Base-by-base conservation (phyloP, 176 grass and related monocot species). In the Musa troglodytarum region DNA sequence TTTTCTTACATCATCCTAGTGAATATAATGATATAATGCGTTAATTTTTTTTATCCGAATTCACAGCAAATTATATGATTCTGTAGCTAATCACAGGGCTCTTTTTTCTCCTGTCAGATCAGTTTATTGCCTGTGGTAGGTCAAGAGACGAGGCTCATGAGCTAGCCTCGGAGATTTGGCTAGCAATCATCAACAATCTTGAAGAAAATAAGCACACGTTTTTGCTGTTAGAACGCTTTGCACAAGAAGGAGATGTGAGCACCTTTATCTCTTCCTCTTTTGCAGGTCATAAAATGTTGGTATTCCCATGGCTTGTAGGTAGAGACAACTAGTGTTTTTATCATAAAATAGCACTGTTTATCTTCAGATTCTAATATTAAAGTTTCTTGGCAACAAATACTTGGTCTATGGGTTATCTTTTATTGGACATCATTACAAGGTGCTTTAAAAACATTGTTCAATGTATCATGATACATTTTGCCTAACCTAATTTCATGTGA, bases 161-260 rank as follows among this genome's bases (percentile, higher is more conserved):
- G 74, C 85, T 99, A 81, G 88, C 90, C 77, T 91, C 90, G 1
- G 85, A 87, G 56, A 89, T 99, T 81, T 99, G 95, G 95, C 61
- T 94, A 72, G 75, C 88, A 23, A 90, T 99, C 22, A 91, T 99
- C 54, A 89, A 99, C 72, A 87, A 90, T 86, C 89, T 94, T 81
- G 90, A 99, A 91, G 90, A 99, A 87, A 98, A 84, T 69, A 69
- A 89, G 71, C 43, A 69, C 19, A 91, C 84, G 24, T 98, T 93
- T 68, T 70, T 82, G 9, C 20, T 99, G 28, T 55, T 99, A 72
- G 94, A 87, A 74, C 95, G 77, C 11, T 83, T 99, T 7, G 78
- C 90, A 17, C 80, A 79, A 84, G 88, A 98, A 91, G 94, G 90
- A 85, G 90, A 99, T 78, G 95, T 99, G 79, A 99, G 78, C 74